phyloP scores from a whole-genome alignment of 1,284 basidiomycete species.

The Inonotus obliquus region DNA sequence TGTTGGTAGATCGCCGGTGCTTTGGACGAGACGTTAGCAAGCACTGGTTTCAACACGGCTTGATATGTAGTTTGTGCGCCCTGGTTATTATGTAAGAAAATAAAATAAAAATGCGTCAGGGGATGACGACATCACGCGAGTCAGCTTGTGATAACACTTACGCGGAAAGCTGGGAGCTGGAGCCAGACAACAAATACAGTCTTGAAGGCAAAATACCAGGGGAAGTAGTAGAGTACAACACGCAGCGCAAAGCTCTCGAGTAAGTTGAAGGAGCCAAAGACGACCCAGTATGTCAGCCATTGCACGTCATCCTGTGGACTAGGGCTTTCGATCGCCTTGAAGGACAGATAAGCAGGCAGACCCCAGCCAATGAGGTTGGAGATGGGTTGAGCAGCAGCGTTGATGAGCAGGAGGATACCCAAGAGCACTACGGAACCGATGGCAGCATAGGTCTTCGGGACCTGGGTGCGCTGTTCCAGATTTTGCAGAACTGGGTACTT shows the following conservation, averaged over 20 bases:
- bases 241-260: constrained; percentile 73
- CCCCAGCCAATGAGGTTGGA: constrained; percentile 85
- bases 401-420: constrained; percentile 72
- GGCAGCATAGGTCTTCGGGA: constrained; percentile 92
- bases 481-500: constrained; percentile 85
- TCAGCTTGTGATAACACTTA: constrained; percentile 38
- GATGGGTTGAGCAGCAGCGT: constrained; percentile 74
- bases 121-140: constrained; percentile 11
- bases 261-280: constrained; percentile 86
- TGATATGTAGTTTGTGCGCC: constrained; percentile 72
- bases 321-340: constrained; percentile 79
- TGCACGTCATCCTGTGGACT: constrained; percentile 73
- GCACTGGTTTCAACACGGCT: constrained; percentile 63
- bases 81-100: constrained; percentile 31
- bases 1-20: constrained; percentile 26
- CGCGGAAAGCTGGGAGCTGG: constrained; percentile 75
- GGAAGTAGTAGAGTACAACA: constrained; percentile 75
- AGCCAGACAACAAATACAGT: constrained; percentile 85
- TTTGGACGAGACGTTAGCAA: constrained; percentile 43
- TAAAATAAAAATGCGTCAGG: constrained; percentile 17
- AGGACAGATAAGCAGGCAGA: constrained; percentile 80
- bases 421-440: constrained; percentile 68
- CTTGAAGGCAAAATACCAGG: constrained; percentile 92
- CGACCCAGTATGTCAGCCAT: constrained; percentile 88
- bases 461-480: constrained; percentile 85